A percentile compares a stretch with the other conserved stretches of the same genome.
These are phyloP conservation scores for Mycosphaerella sp. DNA, from an alignment of 2,329 filamentous ascomycete genomes.

Conservation along the genomic window DNA sequence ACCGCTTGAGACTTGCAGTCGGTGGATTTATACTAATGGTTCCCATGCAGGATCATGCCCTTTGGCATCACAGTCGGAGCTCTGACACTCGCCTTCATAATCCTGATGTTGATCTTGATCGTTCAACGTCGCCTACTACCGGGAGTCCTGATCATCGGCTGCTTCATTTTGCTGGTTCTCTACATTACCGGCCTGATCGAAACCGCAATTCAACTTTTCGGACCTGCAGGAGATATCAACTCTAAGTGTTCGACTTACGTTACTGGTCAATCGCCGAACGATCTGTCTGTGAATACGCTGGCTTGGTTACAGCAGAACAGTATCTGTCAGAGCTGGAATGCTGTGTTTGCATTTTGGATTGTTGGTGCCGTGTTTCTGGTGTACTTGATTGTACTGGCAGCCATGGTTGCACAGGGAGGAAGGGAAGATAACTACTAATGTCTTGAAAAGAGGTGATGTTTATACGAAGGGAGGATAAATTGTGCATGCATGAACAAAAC, in stretches of 20 bases:
- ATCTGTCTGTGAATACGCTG: slow-evolving; percentile 50
- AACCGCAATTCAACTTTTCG: slow-evolving; percentile 57
- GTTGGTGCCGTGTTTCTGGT: slow-evolving; percentile 57
- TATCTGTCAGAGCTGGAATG: slow-evolving; percentile 60
- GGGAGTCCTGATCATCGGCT: slow-evolving; percentile 53
- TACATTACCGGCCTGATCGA: slow-evolving; percentile 59
- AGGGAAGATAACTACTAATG: slow-evolving; percentile 22
- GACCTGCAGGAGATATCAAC: slow-evolving; percentile 51
- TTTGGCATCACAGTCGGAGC: slow-evolving; percentile 55
- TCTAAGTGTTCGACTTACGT: slow-evolving; percentile 55
- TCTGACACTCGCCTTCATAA: slow-evolving; percentile 53
- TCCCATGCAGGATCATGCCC: slow-evolving; percentile 53
- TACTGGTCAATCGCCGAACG: slow-evolving; percentile 42
- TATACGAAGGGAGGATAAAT: not conserved
- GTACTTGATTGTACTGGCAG: slow-evolving; percentile 59
- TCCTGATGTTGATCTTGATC: slow-evolving; percentile 53
- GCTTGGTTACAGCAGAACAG: slow-evolving; percentile 58
- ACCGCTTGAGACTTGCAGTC: not conserved
- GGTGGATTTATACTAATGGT: not conserved
- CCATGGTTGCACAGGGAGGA: slow-evolving; percentile 30
- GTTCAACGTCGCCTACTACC: slow-evolving; percentile 53
- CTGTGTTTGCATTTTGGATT: slow-evolving; percentile 58
- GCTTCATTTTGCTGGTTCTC: slow-evolving; percentile 57
- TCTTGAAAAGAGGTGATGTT: not conserved
- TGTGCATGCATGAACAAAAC: not conserved